Percentiles rank a stretch among this genome's conserved stretches.
These are phyloP conservation scores for Uronychia setigera DNA, from an alignment of 73 alveolate species.

Conservation along the genomic window DNA sequence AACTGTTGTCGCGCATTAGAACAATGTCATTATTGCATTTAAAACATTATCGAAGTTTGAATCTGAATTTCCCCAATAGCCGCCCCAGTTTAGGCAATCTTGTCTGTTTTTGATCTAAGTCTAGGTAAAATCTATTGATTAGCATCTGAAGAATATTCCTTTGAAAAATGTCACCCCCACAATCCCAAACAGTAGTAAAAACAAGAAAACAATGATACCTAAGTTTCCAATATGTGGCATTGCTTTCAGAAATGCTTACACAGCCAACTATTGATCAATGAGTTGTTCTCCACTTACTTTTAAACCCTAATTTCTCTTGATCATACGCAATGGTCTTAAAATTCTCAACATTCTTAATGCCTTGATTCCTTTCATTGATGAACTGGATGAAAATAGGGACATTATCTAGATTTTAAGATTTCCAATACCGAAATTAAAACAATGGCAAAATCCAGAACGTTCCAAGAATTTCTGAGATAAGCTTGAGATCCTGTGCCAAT, in stretches of 20 bases:
- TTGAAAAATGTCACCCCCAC: constrained; percentile 36
- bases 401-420: constrained; percentile 3
- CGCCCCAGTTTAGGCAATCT: constrained; percentile 16
- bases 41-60: neutral
- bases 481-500: neutral
- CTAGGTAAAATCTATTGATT: too few relatives aligned
- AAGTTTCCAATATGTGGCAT: constrained; percentile 46
- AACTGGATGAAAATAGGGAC: neutral
- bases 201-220: constrained; percentile 22
- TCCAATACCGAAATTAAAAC: constrained; percentile 9
- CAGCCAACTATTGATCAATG: constrained; percentile 65
- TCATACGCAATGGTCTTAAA: constrained; percentile 1
- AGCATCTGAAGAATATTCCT: constrained; percentile 34
- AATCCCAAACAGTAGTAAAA: constrained; percentile 47
- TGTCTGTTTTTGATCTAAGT: neutral
- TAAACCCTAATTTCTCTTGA: constrained; percentile 17
- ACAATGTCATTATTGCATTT: neutral
- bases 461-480: constrained; percentile 6
- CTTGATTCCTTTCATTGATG: neutral
- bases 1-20: constrained; percentile 30
- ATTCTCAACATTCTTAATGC: neutral
- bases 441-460: constrained; percentile 7
- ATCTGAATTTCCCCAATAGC: constrained; percentile 30
- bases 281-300: neutral
- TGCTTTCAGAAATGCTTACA: constrained; percentile 30